Percentiles rank a stretch among this genome's conserved stretches.
Conservation (phyloP, 2,329 filamentous ascomycete species). For the Diplodia scrobiculata region DNA sequence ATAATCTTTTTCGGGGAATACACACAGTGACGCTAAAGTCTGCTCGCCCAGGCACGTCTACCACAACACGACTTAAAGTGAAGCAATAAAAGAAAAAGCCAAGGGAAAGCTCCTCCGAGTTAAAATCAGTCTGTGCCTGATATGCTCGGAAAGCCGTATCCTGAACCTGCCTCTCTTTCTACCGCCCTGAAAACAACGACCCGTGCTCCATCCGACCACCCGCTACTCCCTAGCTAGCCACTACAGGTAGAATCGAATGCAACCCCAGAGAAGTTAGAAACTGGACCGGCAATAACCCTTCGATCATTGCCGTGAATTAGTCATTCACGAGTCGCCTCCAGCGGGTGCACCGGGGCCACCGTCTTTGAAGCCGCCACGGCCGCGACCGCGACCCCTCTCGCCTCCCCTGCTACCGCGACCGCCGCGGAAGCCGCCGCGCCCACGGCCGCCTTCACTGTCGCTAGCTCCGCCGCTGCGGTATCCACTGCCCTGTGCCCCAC, state of each 20-base stretch:
- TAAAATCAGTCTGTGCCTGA: constrained; percentile 16
- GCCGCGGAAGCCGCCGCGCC: constrained; percentile 49
- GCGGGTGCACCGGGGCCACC: constrained; percentile 10
- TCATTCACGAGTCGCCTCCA: constrained; percentile 25
- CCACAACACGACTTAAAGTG: constrained; percentile 11
- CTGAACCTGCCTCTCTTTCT: constrained; percentile 20
- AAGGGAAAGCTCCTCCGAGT: constrained; percentile 25
- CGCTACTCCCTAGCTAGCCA: constrained; percentile 28
- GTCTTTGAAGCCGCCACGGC: constrained; percentile 35
- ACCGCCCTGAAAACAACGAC: constrained; percentile 13
- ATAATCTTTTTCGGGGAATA: constrained; percentile 28
- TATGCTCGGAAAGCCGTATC: constrained; percentile 17
- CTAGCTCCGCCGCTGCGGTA: constrained; percentile 85
- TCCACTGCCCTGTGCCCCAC: constrained; percentile 66
- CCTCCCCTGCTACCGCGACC: constrained; percentile 56
- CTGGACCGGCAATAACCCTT: neutral
- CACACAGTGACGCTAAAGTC: constrained; percentile 25
- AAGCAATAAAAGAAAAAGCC: constrained; percentile 22
- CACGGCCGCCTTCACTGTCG: constrained; percentile 70
- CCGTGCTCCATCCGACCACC: constrained; percentile 15
- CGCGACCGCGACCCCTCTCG: constrained; percentile 35
- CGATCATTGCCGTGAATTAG: constrained; percentile 3
- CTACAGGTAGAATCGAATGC: constrained; percentile 24
- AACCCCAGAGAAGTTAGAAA: constrained; percentile 23
- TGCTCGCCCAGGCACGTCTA: constrained; percentile 23